Conservation (phyloP, 225 moss, liverwort and hornwort genomes). For the Physcomitrellopsis africana region DNA sequence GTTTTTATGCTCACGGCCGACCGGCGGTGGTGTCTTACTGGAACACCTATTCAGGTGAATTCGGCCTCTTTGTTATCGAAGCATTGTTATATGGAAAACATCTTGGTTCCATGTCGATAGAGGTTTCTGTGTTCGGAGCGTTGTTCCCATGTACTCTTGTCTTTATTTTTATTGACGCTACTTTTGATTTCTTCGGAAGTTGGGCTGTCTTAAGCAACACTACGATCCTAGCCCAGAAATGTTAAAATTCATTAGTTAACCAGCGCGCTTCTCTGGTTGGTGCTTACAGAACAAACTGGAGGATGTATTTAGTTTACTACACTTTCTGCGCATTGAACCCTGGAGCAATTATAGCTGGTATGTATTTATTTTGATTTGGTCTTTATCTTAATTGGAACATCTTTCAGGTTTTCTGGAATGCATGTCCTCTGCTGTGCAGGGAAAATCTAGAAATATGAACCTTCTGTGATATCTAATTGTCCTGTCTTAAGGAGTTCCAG, state of each 20-base stretch:
- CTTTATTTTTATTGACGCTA: background rate
- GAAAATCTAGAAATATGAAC: background rate
- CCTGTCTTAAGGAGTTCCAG: constrained; percentile 12
- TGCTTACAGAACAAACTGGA: constrained; percentile 84
- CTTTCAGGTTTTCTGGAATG: constrained; percentile 14
- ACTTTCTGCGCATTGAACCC: constrained; percentile 89
- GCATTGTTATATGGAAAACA: background rate
- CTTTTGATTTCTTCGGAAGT: background rate
- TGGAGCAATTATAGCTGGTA: constrained; percentile 92
- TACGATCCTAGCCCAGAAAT: background rate
- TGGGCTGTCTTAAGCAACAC: background rate
- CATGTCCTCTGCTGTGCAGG: background rate
- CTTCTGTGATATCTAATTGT: background rate
- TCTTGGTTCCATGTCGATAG: background rate
- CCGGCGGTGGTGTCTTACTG: constrained; percentile 93
- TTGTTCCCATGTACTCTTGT: background rate
- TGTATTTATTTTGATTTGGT: constrained; percentile 19
- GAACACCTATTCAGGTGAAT: constrained; percentile 85
- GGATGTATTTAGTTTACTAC: constrained; percentile 81
- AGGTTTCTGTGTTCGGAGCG: background rate
- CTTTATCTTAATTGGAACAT: background rate
- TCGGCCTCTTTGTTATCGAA: background rate
- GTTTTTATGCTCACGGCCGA: constrained; percentile 83
- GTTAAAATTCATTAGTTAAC: background rate
- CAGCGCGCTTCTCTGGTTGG: background rate